Evolutionary conservation across 1,139 yeast genomes (phyloP), one percentile per base, ranked within the genome.

Genomic region (Geotrichum histeridarum): DNA sequence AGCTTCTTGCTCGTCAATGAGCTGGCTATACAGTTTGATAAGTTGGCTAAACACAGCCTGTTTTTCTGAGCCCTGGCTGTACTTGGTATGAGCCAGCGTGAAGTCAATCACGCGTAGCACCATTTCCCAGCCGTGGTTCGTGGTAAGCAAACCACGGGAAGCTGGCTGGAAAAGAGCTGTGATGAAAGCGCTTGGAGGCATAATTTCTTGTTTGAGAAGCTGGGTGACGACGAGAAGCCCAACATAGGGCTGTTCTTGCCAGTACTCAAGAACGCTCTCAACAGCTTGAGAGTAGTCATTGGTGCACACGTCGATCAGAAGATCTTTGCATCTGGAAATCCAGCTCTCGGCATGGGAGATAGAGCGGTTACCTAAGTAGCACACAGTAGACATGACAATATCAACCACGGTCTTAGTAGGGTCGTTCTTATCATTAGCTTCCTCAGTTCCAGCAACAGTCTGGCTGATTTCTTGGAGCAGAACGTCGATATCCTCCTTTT

Each of bases 331-430:
- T 57, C 83, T 78, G 43, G 78, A 76, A 57, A 89, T 75, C 67
- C 86, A 83, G 61, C 82, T 82, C 53, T 83, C 84, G 42, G 90
- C 90, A 55, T 95, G 95, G 27, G 95, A 87, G 48, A 91, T 78
- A 0, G 98, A 90, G 66, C 98, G 80, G 48, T 89, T 85, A 30
- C 98, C 97, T 58, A 90, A 83, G 64, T 83, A 84, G 48, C 94
- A 86, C 54, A 89, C 77, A 0, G 86, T 77, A 64, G 88, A 91
- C 61, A 85, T 77, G 27, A 90, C 70, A 31, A 87, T 72, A 38
- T 85, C 80, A 43, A 85, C 74, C 42, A 82, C 67, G 57, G 83
- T 73, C 60, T 77, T 69, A 61, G 77, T 73, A 61, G 80, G 59
- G 66, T 79, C 70, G 1, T 68, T 62, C 55, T 65, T 56, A 32